Percentiles rank a stretch among this genome's conserved stretches.
phyloP scores from a whole-genome alignment of 495 filamentous ascomycete genomes.

The Neurospora discreta region DNA sequence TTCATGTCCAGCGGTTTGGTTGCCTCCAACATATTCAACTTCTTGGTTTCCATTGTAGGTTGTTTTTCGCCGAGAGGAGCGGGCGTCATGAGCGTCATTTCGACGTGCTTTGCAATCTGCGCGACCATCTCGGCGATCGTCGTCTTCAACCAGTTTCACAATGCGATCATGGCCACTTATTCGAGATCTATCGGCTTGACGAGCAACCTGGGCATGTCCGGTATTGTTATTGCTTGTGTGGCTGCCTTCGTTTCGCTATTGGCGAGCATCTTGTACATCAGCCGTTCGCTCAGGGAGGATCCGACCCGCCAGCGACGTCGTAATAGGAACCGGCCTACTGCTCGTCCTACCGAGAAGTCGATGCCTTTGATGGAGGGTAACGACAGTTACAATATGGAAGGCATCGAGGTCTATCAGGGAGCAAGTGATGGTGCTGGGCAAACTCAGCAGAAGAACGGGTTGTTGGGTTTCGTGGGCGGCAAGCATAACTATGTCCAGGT shows the following conservation, averaged over 20 bases:
- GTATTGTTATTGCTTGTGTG: conserved; percentile 18
- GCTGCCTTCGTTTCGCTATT: conserved; percentile 14
- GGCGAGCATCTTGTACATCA: conserved; percentile 7
- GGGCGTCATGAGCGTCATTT: conserved; percentile 12
- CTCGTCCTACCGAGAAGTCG: conserved; percentile 2
- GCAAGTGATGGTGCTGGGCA: not conserved
- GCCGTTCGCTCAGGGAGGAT: not conserved
- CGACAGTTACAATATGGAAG: not conserved
- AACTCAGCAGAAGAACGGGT: not conserved
- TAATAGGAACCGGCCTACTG: not conserved
- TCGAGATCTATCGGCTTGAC: conserved; percentile 15
- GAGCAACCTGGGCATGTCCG: conserved; percentile 9
- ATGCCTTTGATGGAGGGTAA: not conserved
- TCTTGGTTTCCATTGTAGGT: conserved; percentile 13
- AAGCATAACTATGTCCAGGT: conserved; percentile 26
- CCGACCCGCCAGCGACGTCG: not conserved
- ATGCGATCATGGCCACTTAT: conserved; percentile 16
- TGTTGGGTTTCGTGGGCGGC: not conserved
- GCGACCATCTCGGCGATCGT: conserved; percentile 17
- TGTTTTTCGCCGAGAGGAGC: conserved; percentile 10
- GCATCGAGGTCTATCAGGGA: not conserved
- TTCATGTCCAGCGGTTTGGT: conserved; percentile 24
- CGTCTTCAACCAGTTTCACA: conserved; percentile 15
- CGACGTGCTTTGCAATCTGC: conserved; percentile 19
- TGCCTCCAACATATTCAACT: conserved; percentile 11